Percentiles rank a stretch among this genome's conserved stretches.
phyloP scores from a whole-genome alignment of 2,329 filamentous ascomycete species.

The Hymenoscyphus repandus region DNA sequence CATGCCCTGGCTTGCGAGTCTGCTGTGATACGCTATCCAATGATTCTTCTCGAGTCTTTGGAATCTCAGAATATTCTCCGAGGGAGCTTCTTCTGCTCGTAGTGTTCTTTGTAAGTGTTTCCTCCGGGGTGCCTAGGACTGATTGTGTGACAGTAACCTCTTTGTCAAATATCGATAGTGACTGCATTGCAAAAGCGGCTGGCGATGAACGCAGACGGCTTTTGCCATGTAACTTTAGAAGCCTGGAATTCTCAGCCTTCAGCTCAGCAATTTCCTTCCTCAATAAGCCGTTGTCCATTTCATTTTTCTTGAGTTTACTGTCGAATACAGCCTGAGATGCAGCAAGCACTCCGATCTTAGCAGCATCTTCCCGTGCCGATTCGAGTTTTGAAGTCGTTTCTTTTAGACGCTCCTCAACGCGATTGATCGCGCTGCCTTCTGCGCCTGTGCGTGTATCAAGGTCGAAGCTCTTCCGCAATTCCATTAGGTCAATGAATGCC shows the following conservation, averaged over 20 bases:
- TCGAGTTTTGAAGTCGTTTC: too few relatives aligned
- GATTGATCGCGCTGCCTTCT: neutral
- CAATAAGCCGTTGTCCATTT: neutral
- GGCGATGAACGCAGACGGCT: neutral
- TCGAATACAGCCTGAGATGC: neutral
- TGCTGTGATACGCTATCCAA: too few relatives aligned
- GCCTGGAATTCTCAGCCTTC: neutral
- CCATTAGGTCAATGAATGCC: neutral
- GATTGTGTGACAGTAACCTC: neutral
- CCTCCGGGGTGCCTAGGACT: neutral
- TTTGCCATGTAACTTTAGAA: neutral
- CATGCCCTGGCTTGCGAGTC: neutral
- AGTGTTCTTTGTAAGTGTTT: neutral
- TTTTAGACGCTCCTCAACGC: slow-evolving; percentile 6
- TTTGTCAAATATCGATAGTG: neutral
- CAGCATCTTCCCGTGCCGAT: neutral
- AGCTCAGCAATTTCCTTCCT: neutral
- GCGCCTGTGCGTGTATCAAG: neutral
- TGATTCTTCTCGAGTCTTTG: neutral
- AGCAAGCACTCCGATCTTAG: neutral
- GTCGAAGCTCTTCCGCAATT: neutral
- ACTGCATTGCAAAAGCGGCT: too few relatives aligned
- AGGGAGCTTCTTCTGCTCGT: neutral
- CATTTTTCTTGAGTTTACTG: neutral
- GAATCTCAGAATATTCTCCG: neutral